A percentile compares a stretch with the other conserved stretches of the same genome.
phyloP scores from a whole-genome alignment of 2,329 filamentous ascomycete genomes.

The Hypoxylon sp. region DNA sequence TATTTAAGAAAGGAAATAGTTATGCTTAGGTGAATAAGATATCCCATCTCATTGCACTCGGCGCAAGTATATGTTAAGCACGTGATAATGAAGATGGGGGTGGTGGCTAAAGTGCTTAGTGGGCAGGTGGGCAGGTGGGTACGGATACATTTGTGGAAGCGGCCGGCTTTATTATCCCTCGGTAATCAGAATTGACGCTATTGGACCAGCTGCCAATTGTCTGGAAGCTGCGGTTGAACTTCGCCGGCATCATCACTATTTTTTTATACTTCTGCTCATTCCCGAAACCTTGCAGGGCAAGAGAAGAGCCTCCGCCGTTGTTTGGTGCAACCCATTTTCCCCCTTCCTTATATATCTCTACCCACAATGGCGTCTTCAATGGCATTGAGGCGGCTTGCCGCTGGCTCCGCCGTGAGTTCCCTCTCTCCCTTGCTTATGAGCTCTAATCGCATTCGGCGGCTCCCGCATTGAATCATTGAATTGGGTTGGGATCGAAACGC shows the following conservation, averaged over 20 bases:
- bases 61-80: not conserved
- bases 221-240: conserved; percentile 50
- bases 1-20: conserved; percentile 1
- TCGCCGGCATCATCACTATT: conserved; percentile 52
- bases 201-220: conserved; percentile 48
- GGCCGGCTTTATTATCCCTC: conserved; percentile 51
- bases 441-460: conserved; percentile 24
- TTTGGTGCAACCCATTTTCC: conserved; percentile 37
- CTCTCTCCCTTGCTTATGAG: conserved; percentile 38
- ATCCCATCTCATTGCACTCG: not conserved
- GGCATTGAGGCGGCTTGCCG: conserved; percentile 73
- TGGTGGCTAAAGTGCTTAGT: conserved; percentile 36
- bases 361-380: conserved; percentile 72
- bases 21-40: conserved; percentile 17
- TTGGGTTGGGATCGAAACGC: conserved; percentile 19
- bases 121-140: conserved; percentile 15
- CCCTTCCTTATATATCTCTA: conserved; percentile 38
- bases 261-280: conserved; percentile 33
- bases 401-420: conserved; percentile 69
- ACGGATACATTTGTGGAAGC: conserved; percentile 29
- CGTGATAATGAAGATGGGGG: conserved; percentile 34
- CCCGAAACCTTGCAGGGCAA: conserved; percentile 53
- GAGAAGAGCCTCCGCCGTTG: conserved; percentile 46
- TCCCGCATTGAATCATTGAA: conserved; percentile 15
- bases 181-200: conserved; percentile 53